Evolutionary conservation across 805 yeast genomes (phyloP), one percentile per base, ranked within the genome.

Genomic region (Saturnispora zaruensis): DNA sequence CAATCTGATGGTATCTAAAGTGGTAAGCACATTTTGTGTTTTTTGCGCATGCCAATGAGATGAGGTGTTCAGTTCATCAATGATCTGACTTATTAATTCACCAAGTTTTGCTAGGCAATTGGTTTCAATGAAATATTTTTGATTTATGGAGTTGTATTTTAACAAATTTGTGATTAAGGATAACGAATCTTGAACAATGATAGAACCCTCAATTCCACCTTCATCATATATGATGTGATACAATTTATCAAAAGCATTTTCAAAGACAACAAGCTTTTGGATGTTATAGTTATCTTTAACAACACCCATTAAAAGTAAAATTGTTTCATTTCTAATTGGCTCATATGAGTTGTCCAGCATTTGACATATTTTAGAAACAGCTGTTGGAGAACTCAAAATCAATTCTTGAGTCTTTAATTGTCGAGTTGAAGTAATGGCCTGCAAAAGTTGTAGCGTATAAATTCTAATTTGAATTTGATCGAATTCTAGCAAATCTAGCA

Each of bases 241-340:
- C 11, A 89, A 66, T 53, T 75, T 79, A 53, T 88, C 96, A 61
- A 93, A 90, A 0, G 95, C 84, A 57, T 87, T 90, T 63, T 93
- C 97, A 62, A 93, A 93, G 0, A 96, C 99, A 8, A 95, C 95
- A 18, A 93, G 69, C 60, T 89, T 90, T 63, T 93, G 99, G 30
- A 91, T 81, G 63, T 87, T 91, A 52, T 82, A 79, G 58, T 88
- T 87, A 52, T 86, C 84, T 57, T 82, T 82, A 11, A 82, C 95
- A 3, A 93, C 73, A 9, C 89, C 83, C 82, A 85, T 82, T 46
- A 95, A 70, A n/a, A 95, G 69, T 46, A 91, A 24, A 34, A 91
- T 82, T 3, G 93, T 80, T 66, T 93, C 96, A 63, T 91, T 90
- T 58, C 98, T 74, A 7, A 93, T 79, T 16, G 95, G 96, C 53